Evolutionary conservation across 176 grass and related monocot genomes (phyloP), one percentile per base, ranked within the genome.

Genomic region (Phoenix roebelenii): DNA sequence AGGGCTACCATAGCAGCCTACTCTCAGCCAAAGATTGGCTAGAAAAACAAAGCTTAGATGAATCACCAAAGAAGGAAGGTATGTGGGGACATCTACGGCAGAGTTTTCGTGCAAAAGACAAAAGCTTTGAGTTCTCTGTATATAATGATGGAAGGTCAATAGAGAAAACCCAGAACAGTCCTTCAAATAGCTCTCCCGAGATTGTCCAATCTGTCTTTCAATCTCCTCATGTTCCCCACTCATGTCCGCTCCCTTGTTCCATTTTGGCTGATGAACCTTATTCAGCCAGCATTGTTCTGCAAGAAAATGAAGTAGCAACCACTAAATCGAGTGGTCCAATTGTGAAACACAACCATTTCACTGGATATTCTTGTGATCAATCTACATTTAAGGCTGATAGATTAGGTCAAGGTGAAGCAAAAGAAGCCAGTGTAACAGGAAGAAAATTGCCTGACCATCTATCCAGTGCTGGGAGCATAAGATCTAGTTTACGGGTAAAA

Each of bases 181-280:
- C 60, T 71, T 81, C 79, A 76, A 55, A 52, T 64, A 56, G 62
- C 73, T 68, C 83, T 70, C 49, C 70, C 16, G 73, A 68, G 32
- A 76, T 83, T 86, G 61, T 71, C 61, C 54, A 54, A n/a, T 59
- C 57, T 52, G 59, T 58, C 24, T 54, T 51, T 59, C 72, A 63
- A 63, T 73, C 71, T 74, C 25, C 69, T 68, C 57, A 9, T 63
- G 29, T 99, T 77, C 88, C 94, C 29, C 69, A 82, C 70, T 86
- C 88, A 25, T 93, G 85, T 72, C 85, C 88, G 54, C 85, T 89
- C 66, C 76, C 85, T 72, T 14, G 52, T 74, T 62, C 84, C 59
- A 72, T 72, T 61, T 72, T 62, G 57, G 25, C 70, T 5, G 62
- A 85, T 57, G 79, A 68, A 30, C 54, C 61, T 72, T 61, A n/a